A percentile compares a stretch with the other conserved stretches of the same genome.
Evolutionary conservation across 2,329 filamentous ascomycete species (phyloP).

Genomic region (Juglanconis oblonga): DNA sequence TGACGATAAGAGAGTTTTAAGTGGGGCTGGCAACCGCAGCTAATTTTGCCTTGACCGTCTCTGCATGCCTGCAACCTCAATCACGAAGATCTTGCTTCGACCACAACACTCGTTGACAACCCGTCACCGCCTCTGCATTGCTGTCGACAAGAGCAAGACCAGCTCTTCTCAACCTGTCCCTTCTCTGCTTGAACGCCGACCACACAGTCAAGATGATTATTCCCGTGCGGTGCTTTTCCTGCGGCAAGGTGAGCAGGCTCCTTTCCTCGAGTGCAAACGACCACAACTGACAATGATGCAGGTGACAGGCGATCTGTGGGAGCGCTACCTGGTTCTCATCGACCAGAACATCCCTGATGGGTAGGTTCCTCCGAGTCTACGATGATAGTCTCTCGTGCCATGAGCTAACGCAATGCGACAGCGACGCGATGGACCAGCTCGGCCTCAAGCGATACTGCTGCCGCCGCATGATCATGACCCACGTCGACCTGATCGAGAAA

Average conservation of each 20-base stretch:
- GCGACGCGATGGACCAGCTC: constrained; percentile 93
- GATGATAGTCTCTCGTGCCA: neutral
- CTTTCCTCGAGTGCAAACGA: neutral
- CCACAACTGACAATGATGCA: constrained; percentile 40
- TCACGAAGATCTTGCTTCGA: no score
- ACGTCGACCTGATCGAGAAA: constrained; percentile 98
- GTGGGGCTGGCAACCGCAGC: constrained; percentile 7
- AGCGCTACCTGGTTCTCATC: constrained; percentile 86
- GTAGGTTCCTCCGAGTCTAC: constrained; percentile 42
- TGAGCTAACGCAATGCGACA: constrained; percentile 37
- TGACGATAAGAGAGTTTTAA: constrained; percentile 17
- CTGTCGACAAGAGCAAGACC: constrained; percentile 36
- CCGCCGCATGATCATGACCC: constrained; percentile 98
- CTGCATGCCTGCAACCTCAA: neutral
- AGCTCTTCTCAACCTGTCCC: neutral
- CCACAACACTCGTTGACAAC: no score
- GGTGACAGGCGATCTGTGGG: constrained; percentile 98
- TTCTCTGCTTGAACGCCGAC: constrained; percentile 3
- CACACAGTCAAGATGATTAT: constrained; percentile 80
- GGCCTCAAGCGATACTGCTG: constrained; percentile 97
- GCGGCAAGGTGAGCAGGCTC: constrained; percentile 77
- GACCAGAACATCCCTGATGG: constrained; percentile 74
- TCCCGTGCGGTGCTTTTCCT: constrained; percentile 96
- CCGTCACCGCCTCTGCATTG: neutral
- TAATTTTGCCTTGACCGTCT: constrained; percentile 1